phyloP scores from a whole-genome alignment of 768 basidiomycete species.

The Exsudoporus frostii region DNA sequence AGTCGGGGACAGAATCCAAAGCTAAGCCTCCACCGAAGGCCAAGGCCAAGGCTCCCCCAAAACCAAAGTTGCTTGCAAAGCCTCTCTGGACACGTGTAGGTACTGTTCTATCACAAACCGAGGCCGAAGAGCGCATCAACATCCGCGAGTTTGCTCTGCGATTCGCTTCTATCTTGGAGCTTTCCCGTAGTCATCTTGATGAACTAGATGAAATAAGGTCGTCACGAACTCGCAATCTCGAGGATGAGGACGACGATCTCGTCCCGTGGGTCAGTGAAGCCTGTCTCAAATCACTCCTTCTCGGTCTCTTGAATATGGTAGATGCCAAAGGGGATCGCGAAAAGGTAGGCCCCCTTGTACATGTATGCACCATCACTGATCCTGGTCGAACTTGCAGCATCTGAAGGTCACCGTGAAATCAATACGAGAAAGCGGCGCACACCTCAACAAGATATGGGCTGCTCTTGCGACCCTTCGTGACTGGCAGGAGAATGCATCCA shows the following conservation, averaged over 20 bases:
- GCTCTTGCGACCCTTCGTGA: slow-evolving; percentile 50
- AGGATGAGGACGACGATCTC: slow-evolving; percentile 37
- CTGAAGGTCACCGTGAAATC: slow-evolving; percentile 44
- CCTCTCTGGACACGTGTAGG: slow-evolving; percentile 54
- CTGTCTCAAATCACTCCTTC: slow-evolving; percentile 60
- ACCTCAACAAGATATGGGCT: slow-evolving; percentile 62
- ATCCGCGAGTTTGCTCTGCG: slow-evolving; percentile 75
- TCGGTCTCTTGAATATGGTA: slow-evolving; percentile 57
- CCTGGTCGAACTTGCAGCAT: slow-evolving; percentile 7
- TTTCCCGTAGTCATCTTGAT: slow-evolving; percentile 50
- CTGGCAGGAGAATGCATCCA: slow-evolving; percentile 19
- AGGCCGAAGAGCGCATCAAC: slow-evolving; percentile 59
- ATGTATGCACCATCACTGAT: not conserved
- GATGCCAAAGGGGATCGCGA: slow-evolving; percentile 40
- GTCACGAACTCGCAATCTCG: slow-evolving; percentile 29
- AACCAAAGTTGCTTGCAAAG: slow-evolving; percentile 40
- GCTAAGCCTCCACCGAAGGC: slow-evolving; percentile 17
- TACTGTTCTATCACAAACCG: slow-evolving; percentile 39
- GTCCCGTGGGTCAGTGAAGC: slow-evolving; percentile 63
- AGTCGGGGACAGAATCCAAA: slow-evolving; percentile 14
- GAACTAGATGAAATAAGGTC: slow-evolving; percentile 59
- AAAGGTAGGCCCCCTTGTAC: slow-evolving; percentile 19
- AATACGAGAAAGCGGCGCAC: slow-evolving; percentile 50
- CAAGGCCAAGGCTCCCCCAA: slow-evolving; percentile 26
- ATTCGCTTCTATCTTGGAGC: slow-evolving; percentile 53